Percentiles rank a stretch among this genome's conserved stretches.
Evolutionary conservation across 768 basidiomycete genomes (phyloP).

Genomic region (Amanita molliuscula): DNA sequence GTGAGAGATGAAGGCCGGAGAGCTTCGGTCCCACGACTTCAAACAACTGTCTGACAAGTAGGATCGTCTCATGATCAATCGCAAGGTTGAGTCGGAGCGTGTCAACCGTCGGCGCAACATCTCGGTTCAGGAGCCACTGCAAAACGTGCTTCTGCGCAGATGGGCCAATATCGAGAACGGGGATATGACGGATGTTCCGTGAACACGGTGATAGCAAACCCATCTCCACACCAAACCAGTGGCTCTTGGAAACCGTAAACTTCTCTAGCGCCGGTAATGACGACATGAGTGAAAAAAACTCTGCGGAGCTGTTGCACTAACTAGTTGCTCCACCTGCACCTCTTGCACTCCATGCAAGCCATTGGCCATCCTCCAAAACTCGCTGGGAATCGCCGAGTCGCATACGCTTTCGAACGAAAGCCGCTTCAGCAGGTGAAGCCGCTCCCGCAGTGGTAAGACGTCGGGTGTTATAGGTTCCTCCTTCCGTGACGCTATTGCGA

Average conservation of each 20-base stretch:
- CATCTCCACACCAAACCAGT: conserved; percentile 5
- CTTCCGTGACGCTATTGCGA: no score
- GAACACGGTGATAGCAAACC: background rate
- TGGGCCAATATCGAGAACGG: background rate
- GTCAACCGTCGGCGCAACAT: conserved; percentile 12
- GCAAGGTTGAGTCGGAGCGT: conserved; percentile 14
- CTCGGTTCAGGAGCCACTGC: conserved; percentile 15
- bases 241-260: conserved; percentile 18
- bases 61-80: conserved; percentile 7
- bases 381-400: conserved; percentile 15
- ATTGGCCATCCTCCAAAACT: conserved; percentile 17
- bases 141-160: conserved; percentile 12
- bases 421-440: conserved; percentile 10
- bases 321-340: conserved; percentile 17
- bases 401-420: conserved; percentile 18
- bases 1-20: conserved; percentile 14
- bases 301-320: conserved; percentile 13
- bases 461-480: background rate
- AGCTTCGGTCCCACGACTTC: conserved; percentile 9
- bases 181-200: background rate
- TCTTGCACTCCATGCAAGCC: conserved; percentile 16
- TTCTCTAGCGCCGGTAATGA: conserved; percentile 17
- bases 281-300: conserved; percentile 18
- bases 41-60: conserved; percentile 7
- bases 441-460: conserved; percentile 7